Evolutionary conservation across 208 protist genomes (phyloP).

Genomic region (Acanthamoeba triangularis): DNA sequence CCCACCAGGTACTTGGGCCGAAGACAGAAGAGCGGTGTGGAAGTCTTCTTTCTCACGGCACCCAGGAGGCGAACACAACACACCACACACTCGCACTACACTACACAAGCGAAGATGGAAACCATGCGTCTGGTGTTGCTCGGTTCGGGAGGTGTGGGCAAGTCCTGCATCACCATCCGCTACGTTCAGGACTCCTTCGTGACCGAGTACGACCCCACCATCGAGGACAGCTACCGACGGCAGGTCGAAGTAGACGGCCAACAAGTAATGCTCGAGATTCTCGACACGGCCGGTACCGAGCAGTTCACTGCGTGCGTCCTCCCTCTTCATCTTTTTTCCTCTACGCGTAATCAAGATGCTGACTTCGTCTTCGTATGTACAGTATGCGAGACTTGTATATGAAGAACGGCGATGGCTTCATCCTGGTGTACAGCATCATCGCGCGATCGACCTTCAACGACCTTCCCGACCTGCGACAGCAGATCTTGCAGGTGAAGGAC

Average conservation of each 20-base stretch:
- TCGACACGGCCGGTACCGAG: constrained; percentile 71
- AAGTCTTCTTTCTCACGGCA: too few species aligned
- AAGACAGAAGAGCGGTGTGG: too few species aligned
- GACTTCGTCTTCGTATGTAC: not conserved
- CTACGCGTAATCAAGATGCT: too few species aligned
- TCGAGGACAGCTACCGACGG: constrained; percentile 83
- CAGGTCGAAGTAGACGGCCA: constrained; percentile 80
- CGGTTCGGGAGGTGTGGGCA: constrained; percentile 84
- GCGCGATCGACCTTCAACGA: constrained; percentile 70
- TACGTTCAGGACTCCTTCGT: constrained; percentile 77
- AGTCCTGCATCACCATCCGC: constrained; percentile 79
- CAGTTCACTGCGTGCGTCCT: constrained; percentile 63
- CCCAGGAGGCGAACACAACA: too few species aligned
- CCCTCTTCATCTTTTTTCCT: not conserved
- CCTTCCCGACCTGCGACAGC: constrained; percentile 56
- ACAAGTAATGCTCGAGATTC: constrained; percentile 71
- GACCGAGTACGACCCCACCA: constrained; percentile 84
- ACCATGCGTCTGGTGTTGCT: constrained; percentile 79
- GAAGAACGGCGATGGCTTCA: constrained; percentile 67
- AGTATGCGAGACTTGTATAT: constrained; percentile 74
- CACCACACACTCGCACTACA: too few species aligned
- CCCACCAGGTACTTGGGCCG: too few species aligned
- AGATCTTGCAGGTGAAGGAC: constrained; percentile 73
- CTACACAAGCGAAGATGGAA: not conserved
- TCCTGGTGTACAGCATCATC: constrained; percentile 75